phyloP scores from a whole-genome alignment of 495 filamentous ascomycete genomes.

The Xylaria curta region DNA sequence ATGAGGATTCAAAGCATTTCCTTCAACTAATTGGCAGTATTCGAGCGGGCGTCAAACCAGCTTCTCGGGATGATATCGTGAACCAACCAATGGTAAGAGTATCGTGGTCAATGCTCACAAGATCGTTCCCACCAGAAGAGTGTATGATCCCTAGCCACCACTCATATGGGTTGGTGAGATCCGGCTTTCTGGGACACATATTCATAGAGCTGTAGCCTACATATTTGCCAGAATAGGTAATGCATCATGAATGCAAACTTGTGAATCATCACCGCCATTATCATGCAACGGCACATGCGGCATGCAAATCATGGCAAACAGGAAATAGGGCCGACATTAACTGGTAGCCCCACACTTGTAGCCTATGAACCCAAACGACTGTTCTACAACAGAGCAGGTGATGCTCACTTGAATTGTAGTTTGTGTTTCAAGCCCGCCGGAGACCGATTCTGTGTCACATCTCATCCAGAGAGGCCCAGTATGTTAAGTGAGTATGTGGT shows the following conservation, averaged over 20 bases:
- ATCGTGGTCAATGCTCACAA: neutral
- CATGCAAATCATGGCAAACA: neutral
- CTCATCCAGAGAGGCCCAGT: neutral
- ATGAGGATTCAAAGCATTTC: neutral
- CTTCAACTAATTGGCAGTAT: neutral
- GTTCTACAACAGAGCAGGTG: slow-evolving; percentile 1
- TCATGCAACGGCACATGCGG: neutral
- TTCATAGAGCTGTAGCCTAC: neutral
- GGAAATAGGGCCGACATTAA: neutral
- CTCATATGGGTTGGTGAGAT: neutral
- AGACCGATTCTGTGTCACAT: neutral
- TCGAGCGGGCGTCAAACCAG: neutral
- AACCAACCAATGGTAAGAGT: neutral
- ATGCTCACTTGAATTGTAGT: neutral
- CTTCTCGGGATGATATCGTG: neutral
- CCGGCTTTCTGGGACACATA: neutral
- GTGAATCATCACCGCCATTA: neutral
- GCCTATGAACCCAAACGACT: neutral
- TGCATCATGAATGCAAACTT: neutral
- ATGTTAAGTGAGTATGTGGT: neutral
- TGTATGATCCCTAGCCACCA: neutral
- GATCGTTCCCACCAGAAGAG: neutral
- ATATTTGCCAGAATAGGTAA: neutral
- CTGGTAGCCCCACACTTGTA: neutral
- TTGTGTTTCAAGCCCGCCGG: neutral